phyloP scores from a whole-genome alignment of 148 eudicot species.

The Agrostemma githago region DNA sequence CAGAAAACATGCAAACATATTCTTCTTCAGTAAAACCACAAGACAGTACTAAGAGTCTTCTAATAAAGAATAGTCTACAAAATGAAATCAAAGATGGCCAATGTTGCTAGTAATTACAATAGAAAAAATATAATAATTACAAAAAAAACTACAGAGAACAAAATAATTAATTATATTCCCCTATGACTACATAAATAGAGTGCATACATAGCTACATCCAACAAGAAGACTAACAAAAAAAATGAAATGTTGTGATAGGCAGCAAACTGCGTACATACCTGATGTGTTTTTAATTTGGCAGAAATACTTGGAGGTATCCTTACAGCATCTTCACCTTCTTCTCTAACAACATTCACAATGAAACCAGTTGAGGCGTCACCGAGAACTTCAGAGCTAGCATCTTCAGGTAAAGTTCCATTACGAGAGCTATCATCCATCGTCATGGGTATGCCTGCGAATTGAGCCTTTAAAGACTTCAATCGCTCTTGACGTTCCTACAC shows the following conservation, averaged over 20 bases:
- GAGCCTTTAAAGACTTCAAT: constrained; percentile 77
- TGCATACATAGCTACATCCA: constrained; percentile 2
- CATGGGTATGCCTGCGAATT: constrained; percentile 53
- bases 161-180: neutral
- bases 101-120: neutral
- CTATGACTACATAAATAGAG: neutral
- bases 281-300: constrained; percentile 73
- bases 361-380: constrained; percentile 77
- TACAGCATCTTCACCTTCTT: constrained; percentile 84
- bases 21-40: neutral
- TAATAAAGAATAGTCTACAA: neutral
- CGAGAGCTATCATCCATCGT: constrained; percentile 37
- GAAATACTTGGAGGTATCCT: constrained; percentile 95
- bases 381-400: constrained; percentile 60
- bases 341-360: constrained; percentile 91
- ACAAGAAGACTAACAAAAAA: neutral
- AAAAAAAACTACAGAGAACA: neutral
- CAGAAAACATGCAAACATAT: neutral
- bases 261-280: constrained; percentile 39
- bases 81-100: neutral
- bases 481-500: constrained; percentile 92
- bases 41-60: neutral
- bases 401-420: constrained; percentile 50
- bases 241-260: neutral
- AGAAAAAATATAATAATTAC: neutral